Evolutionary conservation across 257 asterid species (phyloP).

Genomic region (Schizonepeta tenuifolia): DNA sequence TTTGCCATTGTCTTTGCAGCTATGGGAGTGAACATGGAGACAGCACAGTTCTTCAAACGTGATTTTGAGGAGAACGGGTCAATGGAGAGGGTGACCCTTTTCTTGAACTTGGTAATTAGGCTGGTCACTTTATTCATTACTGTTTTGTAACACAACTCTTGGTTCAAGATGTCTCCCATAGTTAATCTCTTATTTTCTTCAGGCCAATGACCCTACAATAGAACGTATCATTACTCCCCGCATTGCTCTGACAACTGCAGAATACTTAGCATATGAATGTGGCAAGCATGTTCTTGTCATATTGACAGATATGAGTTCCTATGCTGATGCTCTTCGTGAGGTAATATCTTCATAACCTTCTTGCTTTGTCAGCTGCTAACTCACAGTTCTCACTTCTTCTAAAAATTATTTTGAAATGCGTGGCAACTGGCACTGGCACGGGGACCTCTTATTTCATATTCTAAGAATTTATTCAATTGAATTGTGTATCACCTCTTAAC

Average conservation of each 20-base stretch:
- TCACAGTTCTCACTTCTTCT: background rate
- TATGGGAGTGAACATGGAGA: conserved; percentile 99
- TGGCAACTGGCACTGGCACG: too few species aligned
- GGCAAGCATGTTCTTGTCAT: conserved; percentile 99
- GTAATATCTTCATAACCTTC: conserved; percentile 43
- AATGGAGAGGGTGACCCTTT: conserved; percentile 99
- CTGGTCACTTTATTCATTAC: background rate
- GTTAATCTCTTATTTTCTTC: conserved; percentile 41
- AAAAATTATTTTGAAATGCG: conserved; percentile 1
- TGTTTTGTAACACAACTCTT: conserved; percentile 5
- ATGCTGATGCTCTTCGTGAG: conserved; percentile 99
- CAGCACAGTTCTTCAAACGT: conserved; percentile 97
- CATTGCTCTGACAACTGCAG: conserved; percentile 97
- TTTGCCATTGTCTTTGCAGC: conserved; percentile 99
- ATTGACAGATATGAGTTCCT: conserved; percentile 98
- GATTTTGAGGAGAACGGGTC: conserved; percentile 99
- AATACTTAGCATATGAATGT: conserved; percentile 92
- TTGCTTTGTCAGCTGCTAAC: conserved; percentile 4
- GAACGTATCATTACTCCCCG: conserved; percentile 97
- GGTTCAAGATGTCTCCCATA: conserved; percentile 13
- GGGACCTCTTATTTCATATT: conserved; percentile 6
- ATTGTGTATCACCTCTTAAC: background rate
- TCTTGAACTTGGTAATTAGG: conserved; percentile 75
- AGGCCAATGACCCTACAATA: conserved; percentile 98
- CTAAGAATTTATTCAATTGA: background rate